A percentile compares a stretch with the other conserved stretches of the same genome.
Evolutionary conservation across 2,329 filamentous ascomycete genomes (phyloP).

Genomic region (Paecilomyces dactylethromorphus): DNA sequence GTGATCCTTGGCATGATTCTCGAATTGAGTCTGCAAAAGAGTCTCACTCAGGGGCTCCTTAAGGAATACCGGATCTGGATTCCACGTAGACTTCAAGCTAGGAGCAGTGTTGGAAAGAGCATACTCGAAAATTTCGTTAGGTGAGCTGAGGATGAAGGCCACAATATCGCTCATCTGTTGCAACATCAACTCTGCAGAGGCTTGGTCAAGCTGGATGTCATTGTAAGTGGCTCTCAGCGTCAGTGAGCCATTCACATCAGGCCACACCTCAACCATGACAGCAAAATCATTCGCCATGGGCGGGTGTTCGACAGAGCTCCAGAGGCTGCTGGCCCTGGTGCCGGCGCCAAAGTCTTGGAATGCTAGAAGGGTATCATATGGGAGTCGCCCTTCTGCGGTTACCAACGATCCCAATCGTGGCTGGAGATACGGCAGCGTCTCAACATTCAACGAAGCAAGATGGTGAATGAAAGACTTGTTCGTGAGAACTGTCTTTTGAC

Average conservation of each 20-base stretch:
- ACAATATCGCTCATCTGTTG: constrained; percentile 19
- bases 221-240: constrained; percentile 22
- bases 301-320: constrained; percentile 14
- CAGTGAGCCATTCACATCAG: constrained; percentile 13
- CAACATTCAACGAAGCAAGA: constrained; percentile 17
- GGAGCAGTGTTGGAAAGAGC: constrained; percentile 6
- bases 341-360: constrained; percentile 25
- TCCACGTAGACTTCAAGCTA: constrained; percentile 14
- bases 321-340: constrained; percentile 8
- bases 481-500: constrained; percentile 6
- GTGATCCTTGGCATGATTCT: constrained; percentile 15
- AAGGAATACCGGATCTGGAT: constrained; percentile 8
- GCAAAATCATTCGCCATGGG: constrained; percentile 25
- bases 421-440: constrained; percentile 16
- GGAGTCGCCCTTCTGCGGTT: constrained; percentile 17
- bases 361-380: constrained; percentile 30
- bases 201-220: constrained; percentile 15
- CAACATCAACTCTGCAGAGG: constrained; percentile 18
- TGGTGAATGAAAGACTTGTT: constrained; percentile 17
- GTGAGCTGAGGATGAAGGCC: constrained; percentile 16
- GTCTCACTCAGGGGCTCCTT: constrained; percentile 8
- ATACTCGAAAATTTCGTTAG: constrained; percentile 14
- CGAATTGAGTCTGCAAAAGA: constrained; percentile 22
- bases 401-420: constrained; percentile 16
- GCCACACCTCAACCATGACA: constrained; percentile 26